Conservation (phyloP, 2,329 filamentous ascomycete species). For the Zopfia rhizophila region DNA sequence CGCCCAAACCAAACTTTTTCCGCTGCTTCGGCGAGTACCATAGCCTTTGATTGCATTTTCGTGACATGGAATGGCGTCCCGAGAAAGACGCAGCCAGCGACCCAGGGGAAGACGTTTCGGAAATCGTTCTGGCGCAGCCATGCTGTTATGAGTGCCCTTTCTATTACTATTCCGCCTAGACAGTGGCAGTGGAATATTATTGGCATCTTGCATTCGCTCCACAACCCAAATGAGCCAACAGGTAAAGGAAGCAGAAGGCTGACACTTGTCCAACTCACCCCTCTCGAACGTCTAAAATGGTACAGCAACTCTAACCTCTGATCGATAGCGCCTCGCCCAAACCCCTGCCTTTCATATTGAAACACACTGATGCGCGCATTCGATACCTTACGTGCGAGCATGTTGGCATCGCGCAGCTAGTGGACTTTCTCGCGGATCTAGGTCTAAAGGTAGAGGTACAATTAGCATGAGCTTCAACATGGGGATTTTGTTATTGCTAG, state of each 20-base stretch:
- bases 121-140: conserved; percentile 26
- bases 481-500: no score
- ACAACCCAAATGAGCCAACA: no score
- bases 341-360: conserved; percentile 42
- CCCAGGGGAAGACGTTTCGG: conserved; percentile 31
- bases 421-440: conserved; percentile 37
- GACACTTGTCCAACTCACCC: conserved; percentile 26
- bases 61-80: conserved; percentile 33
- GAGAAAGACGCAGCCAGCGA: conserved; percentile 34
- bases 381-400: conserved; percentile 39
- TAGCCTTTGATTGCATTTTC: conserved; percentile 28
- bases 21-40: conserved; percentile 31
- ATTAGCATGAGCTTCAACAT: no score
- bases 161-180: conserved; percentile 40
- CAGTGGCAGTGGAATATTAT: conserved; percentile 45
- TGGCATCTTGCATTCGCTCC: conserved; percentile 32
- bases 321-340: conserved; percentile 39
- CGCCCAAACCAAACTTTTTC: conserved; percentile 27
- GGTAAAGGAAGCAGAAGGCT: no score
- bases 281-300: conserved; percentile 28
- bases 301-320: conserved; percentile 39
- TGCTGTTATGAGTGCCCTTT: conserved; percentile 31
- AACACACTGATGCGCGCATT: conserved; percentile 42
- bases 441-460: no score
- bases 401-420: conserved; percentile 42